Evolutionary conservation across 2,329 filamentous ascomycete genomes (phyloP), one percentile per base, ranked within the genome.

Genomic region (Ustulina deusta): DNA sequence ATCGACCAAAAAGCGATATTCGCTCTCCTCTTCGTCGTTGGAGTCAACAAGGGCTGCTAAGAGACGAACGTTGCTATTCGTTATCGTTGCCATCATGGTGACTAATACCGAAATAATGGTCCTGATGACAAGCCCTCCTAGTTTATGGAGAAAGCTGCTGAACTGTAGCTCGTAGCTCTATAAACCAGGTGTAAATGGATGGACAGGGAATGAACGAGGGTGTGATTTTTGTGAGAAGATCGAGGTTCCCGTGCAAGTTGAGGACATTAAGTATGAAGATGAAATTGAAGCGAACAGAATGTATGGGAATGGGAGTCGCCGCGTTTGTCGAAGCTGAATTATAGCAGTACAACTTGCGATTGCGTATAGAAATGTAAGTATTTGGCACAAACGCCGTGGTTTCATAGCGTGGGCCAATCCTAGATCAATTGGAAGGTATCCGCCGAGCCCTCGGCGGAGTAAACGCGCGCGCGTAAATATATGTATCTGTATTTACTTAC

Each of bases 1-100:
- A 46, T 71, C 46, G 34, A 71, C 44, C 4, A 71, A 44, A 46
- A 72, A 34, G 36, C 71, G 68, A 34, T 61, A 71, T 13, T 73
- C 67, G 58, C 68, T 42, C 29, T 57, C 57, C 3, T 59, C 63
- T 38, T 71, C 65, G 36, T 63, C 59, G 40, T 48, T 38, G 13
- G 5, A 48, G 29, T 63, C 40, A 10, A 55, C 60, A n/a, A 56
- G 51, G 17, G 4, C 7, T 36, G 49, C 15, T 48, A 62, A 62
- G 27, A 62, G 49, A 46, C 40, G 60, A 56, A 55, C 9, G 60
- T 56, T 56, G 49, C 46, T 51, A 22, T 61, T 52, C 46, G 46
- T 42, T 61, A 10, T 42, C 15, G 58, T 42, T 52, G 46, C 34
- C 46, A 61, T 61, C 22, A 20, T 61, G 25, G 32, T 38, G 17